Conservation (phyloP, 1,139 yeast species). For the Candida buenavistaensis region DNA sequence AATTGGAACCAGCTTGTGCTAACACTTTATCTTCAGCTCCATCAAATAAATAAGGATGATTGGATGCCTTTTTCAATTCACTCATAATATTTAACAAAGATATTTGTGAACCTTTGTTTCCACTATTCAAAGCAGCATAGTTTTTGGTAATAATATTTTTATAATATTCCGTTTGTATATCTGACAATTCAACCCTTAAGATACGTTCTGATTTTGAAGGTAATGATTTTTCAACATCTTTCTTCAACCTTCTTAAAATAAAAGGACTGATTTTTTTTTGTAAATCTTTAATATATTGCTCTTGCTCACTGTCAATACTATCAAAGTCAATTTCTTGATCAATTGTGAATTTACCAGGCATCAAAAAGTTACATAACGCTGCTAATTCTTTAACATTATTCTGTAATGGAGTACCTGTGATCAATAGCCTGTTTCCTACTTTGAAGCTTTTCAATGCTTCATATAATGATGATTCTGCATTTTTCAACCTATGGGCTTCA, state of each 20-base stretch:
- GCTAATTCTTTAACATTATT: conserved; percentile 94
- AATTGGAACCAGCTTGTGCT: conserved; percentile 54
- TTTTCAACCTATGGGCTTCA: conserved; percentile 96
- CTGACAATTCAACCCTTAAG: conserved; percentile 90
- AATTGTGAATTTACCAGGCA: conserved; percentile 90
- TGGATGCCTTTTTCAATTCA: conserved; percentile 93
- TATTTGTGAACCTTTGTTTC: conserved; percentile 75
- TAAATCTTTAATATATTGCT: conserved; percentile 79
- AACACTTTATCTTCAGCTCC: conserved; percentile 87
- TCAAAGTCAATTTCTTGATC: conserved; percentile 96
- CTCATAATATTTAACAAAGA: conserved; percentile 90
- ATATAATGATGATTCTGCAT: conserved; percentile 89
- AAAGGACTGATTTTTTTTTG: conserved; percentile 87
- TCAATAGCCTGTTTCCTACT: conserved; percentile 79
- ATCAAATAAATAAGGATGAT: conserved; percentile 94
- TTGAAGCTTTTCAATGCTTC: conserved; percentile 83
- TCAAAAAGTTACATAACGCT: conserved; percentile 88
- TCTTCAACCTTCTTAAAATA: conserved; percentile 87
- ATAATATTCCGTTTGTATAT: conserved; percentile 92
- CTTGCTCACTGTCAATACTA: conserved; percentile 82
- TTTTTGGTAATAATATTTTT: conserved; percentile 90
- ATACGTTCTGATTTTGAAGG: conserved; percentile 96
- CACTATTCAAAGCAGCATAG: conserved; percentile 87
- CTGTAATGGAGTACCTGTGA: conserved; percentile 98
- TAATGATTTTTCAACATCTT: conserved; percentile 94